Base-by-base conservation (phyloP, 106 monocot genomes). In the Alisma plantagoaquatica region DNA sequence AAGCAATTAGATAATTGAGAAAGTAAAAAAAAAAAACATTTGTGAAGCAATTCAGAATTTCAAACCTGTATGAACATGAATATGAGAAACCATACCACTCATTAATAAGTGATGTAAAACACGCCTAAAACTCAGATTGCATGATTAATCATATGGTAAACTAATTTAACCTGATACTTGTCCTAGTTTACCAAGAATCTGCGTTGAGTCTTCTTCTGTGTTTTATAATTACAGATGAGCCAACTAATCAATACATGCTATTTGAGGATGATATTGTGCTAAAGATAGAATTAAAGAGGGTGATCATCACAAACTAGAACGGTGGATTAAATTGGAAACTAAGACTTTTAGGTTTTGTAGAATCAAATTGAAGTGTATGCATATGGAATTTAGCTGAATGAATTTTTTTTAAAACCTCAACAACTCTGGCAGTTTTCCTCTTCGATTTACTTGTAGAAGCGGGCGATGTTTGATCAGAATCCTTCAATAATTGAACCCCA, bases 401-500 rank as follows among this genome's bases (percentile, higher is more conserved):
- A 38, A 7, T 38, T 38, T 38, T 38, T 7, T 38, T 7, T 38
- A 67, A 60, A 20, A 84, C 91, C 91, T 84, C 84, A 54, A 79
- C 50, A 44, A 53, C 78, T 46, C 64, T 63, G 48, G 68, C 26
- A 42, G 50, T 10, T 81, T 70, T 81, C 27, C 80, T 68, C 46
- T 66, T 52, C 49, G 77, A 67, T 66, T 96, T 89, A 18, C 51
- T 76, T 59, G 83, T 49, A 18, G 46, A 46, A 46, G 56, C 56
- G 31, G 76, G 44, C 49, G 80, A 4, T 60, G 80, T 72, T 51
- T 71, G 77, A 17, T 84, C 84, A 44, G 78, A 78, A 82, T 89
- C 96, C 61, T 89, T 96, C 51, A 96, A 51, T 52, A 96, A 70
- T 54, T 96, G 96, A 53, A 81, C 73, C 4, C 89, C 88, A 68